phyloP scores from a whole-genome alignment of 805 yeast genomes.

The Kockiozyma suomiensis region DNA sequence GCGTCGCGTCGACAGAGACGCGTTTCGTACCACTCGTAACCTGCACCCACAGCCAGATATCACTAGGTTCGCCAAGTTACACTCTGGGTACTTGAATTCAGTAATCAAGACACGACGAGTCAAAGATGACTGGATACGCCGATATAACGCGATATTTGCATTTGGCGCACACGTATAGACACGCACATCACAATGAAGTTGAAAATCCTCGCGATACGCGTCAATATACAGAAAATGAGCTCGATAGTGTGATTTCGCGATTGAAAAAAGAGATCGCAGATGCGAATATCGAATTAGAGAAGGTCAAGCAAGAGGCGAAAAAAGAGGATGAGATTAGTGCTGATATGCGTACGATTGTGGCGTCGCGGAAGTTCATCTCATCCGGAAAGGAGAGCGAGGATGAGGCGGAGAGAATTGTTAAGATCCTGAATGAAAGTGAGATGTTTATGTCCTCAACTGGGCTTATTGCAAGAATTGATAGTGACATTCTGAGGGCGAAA shows the following conservation, averaged over 20 bases:
- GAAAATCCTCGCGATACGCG: background rate
- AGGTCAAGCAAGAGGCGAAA: background rate
- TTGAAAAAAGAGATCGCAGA: background rate
- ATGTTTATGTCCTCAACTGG: background rate
- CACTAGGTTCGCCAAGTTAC: background rate
- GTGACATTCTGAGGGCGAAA: background rate
- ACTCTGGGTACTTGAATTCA: too few species aligned
- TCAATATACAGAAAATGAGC: background rate
- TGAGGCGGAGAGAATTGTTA: background rate
- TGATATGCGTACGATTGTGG: constrained; percentile 8
- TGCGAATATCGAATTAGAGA: background rate
- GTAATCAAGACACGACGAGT: background rate
- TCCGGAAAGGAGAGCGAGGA: background rate
- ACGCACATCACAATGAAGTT: background rate
- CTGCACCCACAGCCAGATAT: too few species aligned
- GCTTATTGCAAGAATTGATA: background rate
- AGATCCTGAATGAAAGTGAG: background rate
- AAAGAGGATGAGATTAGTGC: constrained; percentile 7
- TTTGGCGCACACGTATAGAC: constrained; percentile 7
- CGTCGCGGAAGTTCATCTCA: background rate
- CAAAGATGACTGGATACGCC: background rate
- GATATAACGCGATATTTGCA: constrained; percentile 12
- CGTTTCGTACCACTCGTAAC: too few species aligned
- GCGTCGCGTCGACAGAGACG: too few species aligned
- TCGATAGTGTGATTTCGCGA: background rate